Conservation (phyloP, 768 basidiomycete species). For the Hemileccinum impolitum region DNA sequence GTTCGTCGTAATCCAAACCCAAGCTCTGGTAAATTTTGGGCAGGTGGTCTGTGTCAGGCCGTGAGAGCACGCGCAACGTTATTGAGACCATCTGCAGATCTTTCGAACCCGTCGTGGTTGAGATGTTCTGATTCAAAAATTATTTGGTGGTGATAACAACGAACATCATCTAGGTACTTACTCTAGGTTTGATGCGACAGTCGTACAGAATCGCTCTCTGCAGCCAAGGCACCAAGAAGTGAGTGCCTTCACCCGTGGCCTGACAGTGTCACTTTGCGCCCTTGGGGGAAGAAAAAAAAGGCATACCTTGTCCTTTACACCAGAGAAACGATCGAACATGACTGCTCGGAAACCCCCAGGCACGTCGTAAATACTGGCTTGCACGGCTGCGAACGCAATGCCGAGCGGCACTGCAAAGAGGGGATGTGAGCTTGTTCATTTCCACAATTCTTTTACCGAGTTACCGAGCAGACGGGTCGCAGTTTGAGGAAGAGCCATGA, state of each 20-base stretch:
- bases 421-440: slow-evolving; percentile 9
- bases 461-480: slow-evolving; percentile 49
- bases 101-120: slow-evolving; percentile 98
- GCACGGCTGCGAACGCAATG: slow-evolving; percentile 38
- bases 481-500: slow-evolving; percentile 52
- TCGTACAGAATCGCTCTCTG: slow-evolving; percentile 97
- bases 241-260: slow-evolving; percentile 92
- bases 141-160: slow-evolving; percentile 2
- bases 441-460: slow-evolving; percentile 10
- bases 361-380: slow-evolving; percentile 65
- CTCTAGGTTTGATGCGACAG: slow-evolving; percentile 94
- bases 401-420: slow-evolving; percentile 34
- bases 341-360: slow-evolving; percentile 93
- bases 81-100: slow-evolving; percentile 99
- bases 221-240: slow-evolving; percentile 93
- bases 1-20: slow-evolving; percentile 96
- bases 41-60: slow-evolving; percentile 86
- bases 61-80: slow-evolving; percentile 90
- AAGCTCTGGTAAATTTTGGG: slow-evolving; percentile 93
- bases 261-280: slow-evolving; percentile 28
- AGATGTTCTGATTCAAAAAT: slow-evolving; percentile 69
- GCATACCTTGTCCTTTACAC: slow-evolving; percentile 76
- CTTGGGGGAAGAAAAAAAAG: background rate
- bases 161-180: slow-evolving; percentile 35
- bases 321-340: slow-evolving; percentile 97